phyloP scores from a whole-genome alignment of 1,284 basidiomycete genomes.

The Fomitopsis palustris region DNA sequence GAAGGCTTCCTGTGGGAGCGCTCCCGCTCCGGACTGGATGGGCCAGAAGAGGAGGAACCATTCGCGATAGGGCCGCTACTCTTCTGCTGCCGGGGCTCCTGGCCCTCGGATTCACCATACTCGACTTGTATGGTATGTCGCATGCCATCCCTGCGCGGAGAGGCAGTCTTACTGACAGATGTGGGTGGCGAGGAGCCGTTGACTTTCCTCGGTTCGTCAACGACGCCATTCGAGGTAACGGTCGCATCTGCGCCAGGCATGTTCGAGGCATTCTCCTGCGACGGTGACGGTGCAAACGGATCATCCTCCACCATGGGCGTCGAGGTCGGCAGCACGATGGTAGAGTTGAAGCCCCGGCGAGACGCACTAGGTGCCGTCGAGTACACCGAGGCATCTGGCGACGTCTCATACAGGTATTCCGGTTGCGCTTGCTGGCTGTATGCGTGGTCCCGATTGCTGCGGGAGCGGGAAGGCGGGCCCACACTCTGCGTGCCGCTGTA shows the following conservation, averaged over 20 bases:
- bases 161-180: slow-evolving; percentile 28
- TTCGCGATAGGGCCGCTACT: slow-evolving; percentile 20
- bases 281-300: slow-evolving; percentile 42
- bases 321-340: slow-evolving; percentile 40
- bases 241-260: slow-evolving; percentile 9
- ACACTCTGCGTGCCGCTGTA: slow-evolving; percentile 30
- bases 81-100: slow-evolving; percentile 21
- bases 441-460: slow-evolving; percentile 30
- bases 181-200: slow-evolving; percentile 17
- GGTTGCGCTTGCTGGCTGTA: slow-evolving; percentile 33
- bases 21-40: not conserved
- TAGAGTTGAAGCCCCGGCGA: slow-evolving; percentile 40
- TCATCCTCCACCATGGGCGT: slow-evolving; percentile 43
- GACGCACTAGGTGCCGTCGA: slow-evolving; percentile 33
- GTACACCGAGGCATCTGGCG: slow-evolving; percentile 41
- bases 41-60: slow-evolving; percentile 2
- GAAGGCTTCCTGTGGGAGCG: slow-evolving; percentile 29
- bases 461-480: slow-evolving; percentile 22
- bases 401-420: slow-evolving; percentile 53
- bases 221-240: slow-evolving; percentile 5
- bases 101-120: slow-evolving; percentile 52
- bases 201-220: not conserved
- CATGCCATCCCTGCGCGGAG: slow-evolving; percentile 44
- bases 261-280: slow-evolving; percentile 24
- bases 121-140: slow-evolving; percentile 92